Percentiles rank a stretch among this genome's conserved stretches.
Conservation (phyloP, 768 basidiomycete species). For the Glaciozyma martinii region DNA sequence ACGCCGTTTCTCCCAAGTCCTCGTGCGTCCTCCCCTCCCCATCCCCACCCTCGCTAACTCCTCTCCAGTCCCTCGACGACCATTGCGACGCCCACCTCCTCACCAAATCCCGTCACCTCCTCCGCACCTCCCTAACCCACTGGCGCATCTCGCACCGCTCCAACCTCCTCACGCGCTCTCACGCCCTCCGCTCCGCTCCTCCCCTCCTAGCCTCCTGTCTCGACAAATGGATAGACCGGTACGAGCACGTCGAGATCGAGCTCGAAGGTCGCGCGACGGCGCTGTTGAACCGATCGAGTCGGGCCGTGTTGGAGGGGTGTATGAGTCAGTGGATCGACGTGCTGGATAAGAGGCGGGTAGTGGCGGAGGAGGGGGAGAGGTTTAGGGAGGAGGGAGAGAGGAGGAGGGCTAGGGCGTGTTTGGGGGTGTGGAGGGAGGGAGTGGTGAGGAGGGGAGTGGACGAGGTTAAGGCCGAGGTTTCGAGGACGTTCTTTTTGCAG, state of each 20-base stretch:
- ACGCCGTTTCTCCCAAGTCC: too few species aligned
- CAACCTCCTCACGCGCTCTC: not conserved
- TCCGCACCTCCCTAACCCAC: too few species aligned
- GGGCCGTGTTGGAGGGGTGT: not conserved
- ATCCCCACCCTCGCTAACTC: too few species aligned
- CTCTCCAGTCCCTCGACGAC: too few species aligned
- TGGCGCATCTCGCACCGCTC: not conserved
- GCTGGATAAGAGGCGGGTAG: not conserved
- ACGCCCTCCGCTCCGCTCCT: not conserved
- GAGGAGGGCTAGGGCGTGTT: not conserved
- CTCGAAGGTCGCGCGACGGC: slow-evolving; percentile 1
- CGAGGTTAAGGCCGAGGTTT: not conserved
- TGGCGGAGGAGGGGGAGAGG: not conserved
- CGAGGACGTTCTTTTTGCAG: not conserved
- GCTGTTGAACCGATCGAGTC: not conserved
- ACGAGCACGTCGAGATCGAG: slow-evolving; percentile 7
- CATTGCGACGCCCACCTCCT: too few species aligned
- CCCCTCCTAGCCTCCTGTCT: not conserved
- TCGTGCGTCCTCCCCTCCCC: too few species aligned
- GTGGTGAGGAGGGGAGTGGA: not conserved
- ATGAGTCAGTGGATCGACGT: slow-evolving; percentile 2
- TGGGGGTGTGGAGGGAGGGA: not conserved
- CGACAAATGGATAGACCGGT: not conserved
- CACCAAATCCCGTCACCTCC: too few species aligned
- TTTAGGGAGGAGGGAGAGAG: not conserved